A percentile compares a stretch with the other conserved stretches of the same genome.
Evolutionary conservation across 345 rosid genomes (phyloP).

Genomic region (Eucalyptus viminalis): DNA sequence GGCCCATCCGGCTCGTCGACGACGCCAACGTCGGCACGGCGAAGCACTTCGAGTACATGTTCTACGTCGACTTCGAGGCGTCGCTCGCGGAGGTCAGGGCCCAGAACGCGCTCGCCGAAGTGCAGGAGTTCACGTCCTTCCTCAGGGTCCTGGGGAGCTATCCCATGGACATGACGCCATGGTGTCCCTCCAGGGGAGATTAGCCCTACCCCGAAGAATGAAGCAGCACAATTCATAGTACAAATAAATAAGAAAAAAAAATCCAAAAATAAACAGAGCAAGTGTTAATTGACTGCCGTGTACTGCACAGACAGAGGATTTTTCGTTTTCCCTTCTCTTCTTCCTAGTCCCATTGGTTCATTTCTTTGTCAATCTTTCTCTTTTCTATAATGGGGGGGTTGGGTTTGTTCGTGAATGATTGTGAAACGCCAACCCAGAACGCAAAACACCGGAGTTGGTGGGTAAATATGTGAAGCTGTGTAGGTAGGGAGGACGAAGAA

Average conservation of each 20-base stretch:
- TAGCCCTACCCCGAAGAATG: neutral
- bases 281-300: neutral
- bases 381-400: neutral
- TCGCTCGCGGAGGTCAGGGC: conserved; percentile 38
- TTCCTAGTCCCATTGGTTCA: neutral
- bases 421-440: neutral
- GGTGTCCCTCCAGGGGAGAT: conserved; percentile 32
- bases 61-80: conserved; percentile 44
- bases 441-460: neutral
- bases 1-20: conserved; percentile 35
- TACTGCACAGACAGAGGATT: neutral
- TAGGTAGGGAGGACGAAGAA: neutral
- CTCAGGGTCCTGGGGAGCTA: conserved; percentile 40
- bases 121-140: conserved; percentile 47
- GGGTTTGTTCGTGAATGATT: neutral
- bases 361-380: neutral
- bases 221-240: neutral
- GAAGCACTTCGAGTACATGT: conserved; percentile 45
- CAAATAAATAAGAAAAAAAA: neutral
- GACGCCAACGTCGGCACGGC: conserved; percentile 43
- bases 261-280: neutral
- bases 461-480: neutral
- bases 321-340: neutral
- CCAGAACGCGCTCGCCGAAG: conserved; percentile 42
- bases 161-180: conserved; percentile 47